Base-by-base conservation (phyloP, 805 yeast genomes). In the Helenozyma baotianmanensis region DNA sequence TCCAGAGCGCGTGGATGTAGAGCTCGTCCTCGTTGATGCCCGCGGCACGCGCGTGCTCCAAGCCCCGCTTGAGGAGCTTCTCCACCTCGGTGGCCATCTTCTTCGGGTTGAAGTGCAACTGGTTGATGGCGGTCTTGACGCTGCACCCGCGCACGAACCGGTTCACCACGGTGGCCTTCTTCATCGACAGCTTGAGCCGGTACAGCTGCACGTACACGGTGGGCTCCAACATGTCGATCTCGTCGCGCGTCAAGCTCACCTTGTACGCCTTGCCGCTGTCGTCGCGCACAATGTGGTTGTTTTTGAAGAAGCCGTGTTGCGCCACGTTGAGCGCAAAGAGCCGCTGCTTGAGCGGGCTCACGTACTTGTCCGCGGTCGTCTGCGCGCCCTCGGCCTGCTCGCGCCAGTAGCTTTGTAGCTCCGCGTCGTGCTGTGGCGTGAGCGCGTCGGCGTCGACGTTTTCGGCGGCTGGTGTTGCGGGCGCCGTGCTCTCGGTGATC, bases 71-170 rank as follows among this genome's bases (percentile, higher is more conserved):
- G 41, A 90, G 70, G 60, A 89, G 62, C 41, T 78, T 82, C 32
- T 80, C 89, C 35, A 88, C 71, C 43, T 88, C 95, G 35, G 80
- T 72, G 21, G 94, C 76, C 58, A 88, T 74, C 49, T 81, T 77
- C 62, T 86, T 87, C 29, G 79, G 72, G 55, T 79, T 77, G 68
- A 90, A 90, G 59, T 90, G 97, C 48, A 89, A 80, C 63, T 89
- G 97, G 25, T 90, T 86, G 47, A 90, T 82, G 32, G 97, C 97
- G 26, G 74, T 76, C 47, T 78, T 75, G 22, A 85, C 77, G 33
- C 77, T 72, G 60, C 83, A 62, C 21, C 81, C 81, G 36, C 85
- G 74, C 38, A 89, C 73, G 51, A 88, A 76, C 45, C 97, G 72
- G 44, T 85, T 68, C 30, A 87, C 82, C 24, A 78, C 67, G 9